These are phyloP conservation scores for Dissophora ornata DNA, from an alignment of 192 early-diverging fungal genomes.

Conservation along the genomic window DNA sequence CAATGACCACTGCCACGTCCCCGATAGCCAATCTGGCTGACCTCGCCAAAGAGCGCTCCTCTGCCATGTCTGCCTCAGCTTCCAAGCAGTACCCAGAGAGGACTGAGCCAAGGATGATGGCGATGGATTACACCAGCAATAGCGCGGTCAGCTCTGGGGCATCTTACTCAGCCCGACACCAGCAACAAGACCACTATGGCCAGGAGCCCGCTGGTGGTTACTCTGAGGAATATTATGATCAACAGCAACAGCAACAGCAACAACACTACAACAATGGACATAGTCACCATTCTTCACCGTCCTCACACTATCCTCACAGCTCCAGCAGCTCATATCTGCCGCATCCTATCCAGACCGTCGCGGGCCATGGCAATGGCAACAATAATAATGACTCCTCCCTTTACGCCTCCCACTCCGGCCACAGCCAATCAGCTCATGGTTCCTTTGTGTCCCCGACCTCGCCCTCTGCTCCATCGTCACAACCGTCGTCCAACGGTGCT, in stretches of 20 bases:
- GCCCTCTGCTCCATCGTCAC: constrained; percentile 12
- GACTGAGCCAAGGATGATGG: constrained; percentile 26
- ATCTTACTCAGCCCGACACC: constrained; percentile 17
- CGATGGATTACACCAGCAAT: constrained; percentile 21
- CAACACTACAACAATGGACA: constrained; percentile 22
- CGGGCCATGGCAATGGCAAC: constrained; percentile 15
- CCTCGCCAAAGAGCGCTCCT: constrained; percentile 32
- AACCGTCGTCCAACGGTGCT: constrained; percentile 20
- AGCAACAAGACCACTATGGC: constrained; percentile 22
- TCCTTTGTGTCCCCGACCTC: constrained; percentile 16
- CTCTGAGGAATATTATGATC: constrained; percentile 22
- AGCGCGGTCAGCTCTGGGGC: neutral
- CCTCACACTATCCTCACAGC: constrained; percentile 26
- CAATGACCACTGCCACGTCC: constrained; percentile 33
- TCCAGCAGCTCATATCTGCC: constrained; percentile 24
- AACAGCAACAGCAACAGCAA: constrained; percentile 14
- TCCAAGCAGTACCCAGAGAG: constrained; percentile 30
- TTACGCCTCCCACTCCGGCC: constrained; percentile 13
- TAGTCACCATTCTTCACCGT: constrained; percentile 26
- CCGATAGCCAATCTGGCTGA: constrained; percentile 23
- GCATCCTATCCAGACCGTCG: constrained; percentile 25
- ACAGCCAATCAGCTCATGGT: constrained; percentile 5
- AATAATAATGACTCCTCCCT: neutral
- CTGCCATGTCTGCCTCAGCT: constrained; percentile 19
- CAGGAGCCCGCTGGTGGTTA: constrained; percentile 20